phyloP scores from a whole-genome alignment of 805 yeast species.

The Kodamaea laetipori region DNA sequence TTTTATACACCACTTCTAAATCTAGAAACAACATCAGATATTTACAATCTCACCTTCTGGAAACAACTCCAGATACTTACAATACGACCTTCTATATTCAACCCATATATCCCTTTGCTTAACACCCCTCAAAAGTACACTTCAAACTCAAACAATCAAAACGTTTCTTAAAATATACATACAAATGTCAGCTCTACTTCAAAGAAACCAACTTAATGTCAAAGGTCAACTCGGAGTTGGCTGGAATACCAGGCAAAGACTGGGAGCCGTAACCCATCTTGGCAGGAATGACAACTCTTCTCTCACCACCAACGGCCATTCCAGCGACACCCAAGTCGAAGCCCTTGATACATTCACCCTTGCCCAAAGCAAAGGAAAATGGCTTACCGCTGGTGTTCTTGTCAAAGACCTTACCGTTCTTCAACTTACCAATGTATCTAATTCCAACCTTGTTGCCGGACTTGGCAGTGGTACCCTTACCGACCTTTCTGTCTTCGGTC shows the following conservation, averaged over 20 bases:
- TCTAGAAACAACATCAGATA: no score
- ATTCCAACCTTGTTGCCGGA: conserved; percentile 89
- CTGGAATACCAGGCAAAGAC: conserved; percentile 95
- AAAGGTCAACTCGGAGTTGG: conserved; percentile 93
- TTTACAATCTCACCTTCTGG: no score
- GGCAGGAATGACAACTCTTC: conserved; percentile 95
- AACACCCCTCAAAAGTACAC: no score
- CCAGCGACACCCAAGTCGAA: conserved; percentile 99
- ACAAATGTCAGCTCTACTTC: conserved; percentile 53
- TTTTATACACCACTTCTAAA: no score
- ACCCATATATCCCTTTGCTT: no score
- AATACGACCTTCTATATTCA: no score
- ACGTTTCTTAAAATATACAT: neutral
- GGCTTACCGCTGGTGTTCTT: conserved; percentile 98
- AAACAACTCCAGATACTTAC: no score
- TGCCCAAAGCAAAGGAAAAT: conserved; percentile 85
- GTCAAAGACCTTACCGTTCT: conserved; percentile 95
- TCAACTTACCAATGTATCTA: conserved; percentile 96
- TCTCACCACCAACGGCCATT: conserved; percentile 98
- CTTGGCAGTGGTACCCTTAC: conserved; percentile 87
- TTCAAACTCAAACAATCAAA: no score
- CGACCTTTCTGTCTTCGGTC: conserved; percentile 88
- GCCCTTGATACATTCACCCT: conserved; percentile 98
- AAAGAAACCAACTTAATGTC: conserved; percentile 92
- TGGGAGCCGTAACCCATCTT: conserved; percentile 95